Conservation (phyloP, 305 asterid species). For the Coffea humblotiana region DNA sequence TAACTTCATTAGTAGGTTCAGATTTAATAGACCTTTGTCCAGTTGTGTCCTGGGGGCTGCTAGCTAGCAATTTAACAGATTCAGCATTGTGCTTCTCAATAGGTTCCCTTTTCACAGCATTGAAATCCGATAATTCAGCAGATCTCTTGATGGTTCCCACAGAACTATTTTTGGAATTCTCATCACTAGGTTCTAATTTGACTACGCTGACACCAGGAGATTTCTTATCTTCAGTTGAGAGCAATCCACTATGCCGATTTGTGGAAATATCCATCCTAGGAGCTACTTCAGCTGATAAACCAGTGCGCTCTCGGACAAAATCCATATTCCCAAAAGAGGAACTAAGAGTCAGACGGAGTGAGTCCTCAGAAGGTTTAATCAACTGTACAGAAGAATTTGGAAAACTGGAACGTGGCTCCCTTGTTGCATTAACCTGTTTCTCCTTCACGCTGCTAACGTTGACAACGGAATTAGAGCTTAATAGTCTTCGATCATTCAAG, state of each 20-base stretch:
- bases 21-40: slow-evolving; percentile 47
- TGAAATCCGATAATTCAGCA: slow-evolving; percentile 33
- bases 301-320: slow-evolving; percentile 27
- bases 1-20: slow-evolving; percentile 45
- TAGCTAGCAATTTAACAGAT: slow-evolving; percentile 28
- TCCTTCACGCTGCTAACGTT: slow-evolving; percentile 43
- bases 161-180: slow-evolving; percentile 38
- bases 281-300: slow-evolving; percentile 28
- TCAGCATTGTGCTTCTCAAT: slow-evolving; percentile 30
- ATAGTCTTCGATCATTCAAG: slow-evolving; percentile 24
- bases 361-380: slow-evolving; percentile 35
- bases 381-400: slow-evolving; percentile 27
- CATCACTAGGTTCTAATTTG: slow-evolving; percentile 62
- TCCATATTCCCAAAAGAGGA: slow-evolving; percentile 34
- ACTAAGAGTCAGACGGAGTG: slow-evolving; percentile 65
- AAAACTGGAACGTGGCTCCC: slow-evolving; percentile 32
- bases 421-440: slow-evolving; percentile 34
- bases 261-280: slow-evolving; percentile 27
- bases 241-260: slow-evolving; percentile 30
- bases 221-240: slow-evolving; percentile 28
- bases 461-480: slow-evolving; percentile 32
- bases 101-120: slow-evolving; percentile 47
- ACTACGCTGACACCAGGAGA: slow-evolving; percentile 34
- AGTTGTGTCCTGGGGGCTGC: slow-evolving; percentile 36
- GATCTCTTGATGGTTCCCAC: slow-evolving; percentile 38